Conservation (phyloP, 139 green algal species). For the Coelastrella sp. region DNA sequence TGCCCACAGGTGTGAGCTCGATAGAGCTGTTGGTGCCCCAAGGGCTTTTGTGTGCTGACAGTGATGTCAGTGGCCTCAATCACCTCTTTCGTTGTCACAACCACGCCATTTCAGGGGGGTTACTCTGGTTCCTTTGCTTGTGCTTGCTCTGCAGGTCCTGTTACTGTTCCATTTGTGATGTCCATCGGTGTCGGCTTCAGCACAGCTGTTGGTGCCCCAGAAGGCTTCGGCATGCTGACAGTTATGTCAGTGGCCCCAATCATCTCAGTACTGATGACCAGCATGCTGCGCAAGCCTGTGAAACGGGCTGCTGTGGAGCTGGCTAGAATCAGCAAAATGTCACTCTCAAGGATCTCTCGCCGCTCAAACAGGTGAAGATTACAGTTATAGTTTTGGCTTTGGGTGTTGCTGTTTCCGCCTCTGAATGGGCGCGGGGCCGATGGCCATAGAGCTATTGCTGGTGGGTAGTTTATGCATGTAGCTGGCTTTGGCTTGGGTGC, state of each 20-base stretch:
- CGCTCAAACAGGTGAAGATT: neutral
- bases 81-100: no score
- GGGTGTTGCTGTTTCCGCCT: no score
- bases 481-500: no score
- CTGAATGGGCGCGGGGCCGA: no score
- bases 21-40: constrained; percentile 34
- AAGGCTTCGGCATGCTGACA: constrained; percentile 56
- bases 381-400: no score
- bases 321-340: constrained; percentile 16
- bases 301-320: constrained; percentile 1
- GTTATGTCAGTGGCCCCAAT: constrained; percentile 42
- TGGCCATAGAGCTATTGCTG: no score
- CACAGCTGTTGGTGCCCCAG: constrained; percentile 43
- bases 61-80: constrained; percentile 41
- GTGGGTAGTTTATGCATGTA: no score
- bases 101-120: no score
- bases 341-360: neutral
- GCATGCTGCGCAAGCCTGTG: constrained; percentile 31
- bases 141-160: no score
- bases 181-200: constrained; percentile 57
- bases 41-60: constrained; percentile 55
- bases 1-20: constrained; percentile 56
- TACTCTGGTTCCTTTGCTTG: no score
- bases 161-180: constrained; percentile 59
- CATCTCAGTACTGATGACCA: constrained; percentile 38